Evolutionary conservation across 2,329 filamentous ascomycete genomes (phyloP).

Genomic region (Fusarium sp.): DNA sequence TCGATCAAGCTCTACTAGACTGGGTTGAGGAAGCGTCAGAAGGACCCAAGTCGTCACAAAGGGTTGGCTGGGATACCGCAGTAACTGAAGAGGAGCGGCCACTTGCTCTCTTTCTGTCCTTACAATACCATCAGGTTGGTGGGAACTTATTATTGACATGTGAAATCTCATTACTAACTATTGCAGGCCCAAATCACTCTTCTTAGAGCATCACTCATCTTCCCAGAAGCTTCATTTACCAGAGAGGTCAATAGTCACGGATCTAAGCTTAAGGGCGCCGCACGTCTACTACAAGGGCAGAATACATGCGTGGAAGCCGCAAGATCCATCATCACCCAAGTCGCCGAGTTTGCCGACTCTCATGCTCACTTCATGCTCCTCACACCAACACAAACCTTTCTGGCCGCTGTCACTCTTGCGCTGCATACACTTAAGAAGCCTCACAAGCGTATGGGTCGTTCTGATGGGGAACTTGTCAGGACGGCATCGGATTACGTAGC

Average conservation of each 20-base stretch:
- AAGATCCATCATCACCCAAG: conserved; percentile 31
- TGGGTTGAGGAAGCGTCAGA: conserved; percentile 25
- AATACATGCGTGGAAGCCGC: conserved; percentile 35
- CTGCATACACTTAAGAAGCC: conserved; percentile 37
- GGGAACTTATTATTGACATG: rapidly evolving
- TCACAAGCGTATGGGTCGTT: conserved; percentile 37
- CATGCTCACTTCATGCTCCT: conserved; percentile 24
- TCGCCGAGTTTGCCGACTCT: conserved; percentile 32
- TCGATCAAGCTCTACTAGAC: conserved; percentile 32
- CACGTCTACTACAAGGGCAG: conserved; percentile 29
- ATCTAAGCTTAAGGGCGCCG: conserved; percentile 14
- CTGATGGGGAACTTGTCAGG: conserved; percentile 32
- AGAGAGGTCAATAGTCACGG: conserved; percentile 28
- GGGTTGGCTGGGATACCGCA: not conserved
- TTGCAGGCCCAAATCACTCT: conserved; percentile 34
- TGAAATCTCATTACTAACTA: not conserved
- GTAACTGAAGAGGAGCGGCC: conserved; percentile 8
- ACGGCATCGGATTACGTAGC: conserved; percentile 26
- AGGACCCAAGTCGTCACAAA: conserved; percentile 18
- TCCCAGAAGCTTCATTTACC: conserved; percentile 28
- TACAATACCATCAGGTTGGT: conserved; percentile 31
- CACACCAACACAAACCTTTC: conserved; percentile 25
- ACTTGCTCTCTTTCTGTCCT: conserved; percentile 24
- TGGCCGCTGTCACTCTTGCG: conserved; percentile 30
- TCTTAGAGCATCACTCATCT: conserved; percentile 31